Evolutionary conservation across 73 alveolate genomes (phyloP), one percentile per base, ranked within the genome.

Genomic region (Paramecium sonneborni): DNA sequence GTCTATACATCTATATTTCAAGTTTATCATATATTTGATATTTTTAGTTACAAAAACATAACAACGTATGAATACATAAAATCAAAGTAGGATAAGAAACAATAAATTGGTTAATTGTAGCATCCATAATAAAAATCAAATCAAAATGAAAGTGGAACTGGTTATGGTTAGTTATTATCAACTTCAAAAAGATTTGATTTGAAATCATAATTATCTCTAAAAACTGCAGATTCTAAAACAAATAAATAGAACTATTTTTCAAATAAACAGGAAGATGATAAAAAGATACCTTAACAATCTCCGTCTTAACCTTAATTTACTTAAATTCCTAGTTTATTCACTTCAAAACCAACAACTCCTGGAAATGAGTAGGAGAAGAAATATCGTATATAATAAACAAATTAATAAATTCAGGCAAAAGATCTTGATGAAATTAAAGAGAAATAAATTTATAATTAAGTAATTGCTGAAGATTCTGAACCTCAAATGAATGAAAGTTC

Each of bases 131-230:
- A 76, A 11, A 76, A 76, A 76, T 15, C 6, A 9, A 41, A 76
- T 76, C 15, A 76, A 76, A 76, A 37, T 76, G 62, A 37, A 20
- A 20, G 76, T 23, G 41, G 41, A 21, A 57, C 76, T 12, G 88
- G 88, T 9, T 76, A 76, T 39, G 88, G 88, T 20, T 41, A 38
- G 20, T 76, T 76, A 41, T 76, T 76, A 76, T 76, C 88, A 38
- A 76, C 88, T 8, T 38, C 70, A 32, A 76, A 76, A 39, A 35
- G 88, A 76, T 38, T 76, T 12, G 88, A 76, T 41, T 38, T 76
- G 9, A 76, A 41, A 39, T 76, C 88, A 6, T 18, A 76, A 76
- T 76, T 76, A 20, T 32, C 88, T 30, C 30, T 69, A 69, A 30
- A 69, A 32, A 69, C 44, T 28, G 76, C 41, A 57, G 85, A 69